Percentiles rank a stretch among this genome's conserved stretches.
Evolutionary conservation across 2,329 filamentous ascomycete genomes (phyloP).

Genomic region (Diplodia sapinea): DNA sequence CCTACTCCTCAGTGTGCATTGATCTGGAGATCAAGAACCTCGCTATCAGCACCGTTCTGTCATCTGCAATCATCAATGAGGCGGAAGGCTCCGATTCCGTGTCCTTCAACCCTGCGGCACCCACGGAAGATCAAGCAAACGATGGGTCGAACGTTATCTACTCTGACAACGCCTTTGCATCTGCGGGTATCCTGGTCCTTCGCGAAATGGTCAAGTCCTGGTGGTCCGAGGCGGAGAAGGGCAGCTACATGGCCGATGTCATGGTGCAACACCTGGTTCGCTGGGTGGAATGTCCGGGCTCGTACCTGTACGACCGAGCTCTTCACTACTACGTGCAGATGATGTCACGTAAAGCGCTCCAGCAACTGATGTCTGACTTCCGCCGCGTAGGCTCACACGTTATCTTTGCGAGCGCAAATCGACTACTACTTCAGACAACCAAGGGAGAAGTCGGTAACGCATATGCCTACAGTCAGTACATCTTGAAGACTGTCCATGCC

Average conservation of each 20-base stretch:
- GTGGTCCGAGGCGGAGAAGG: constrained; percentile 93
- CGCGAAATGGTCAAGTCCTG: constrained; percentile 98
- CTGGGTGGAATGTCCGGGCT: constrained; percentile 93
- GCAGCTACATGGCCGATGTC: constrained; percentile 93
- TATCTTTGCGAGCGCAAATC: constrained; percentile 90
- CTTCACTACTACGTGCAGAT: constrained; percentile 98
- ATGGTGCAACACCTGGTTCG: constrained; percentile 97
- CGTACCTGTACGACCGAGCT: constrained; percentile 92
- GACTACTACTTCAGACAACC: constrained; percentile 90
- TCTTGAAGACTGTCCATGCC: constrained; percentile 93
- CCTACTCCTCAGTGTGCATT: constrained; percentile 94
- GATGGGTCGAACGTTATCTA: constrained; percentile 74
- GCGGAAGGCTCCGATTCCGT: constrained; percentile 88
- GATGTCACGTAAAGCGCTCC: constrained; percentile 96
- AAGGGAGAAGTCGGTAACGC: constrained; percentile 97
- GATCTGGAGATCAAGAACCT: constrained; percentile 93
- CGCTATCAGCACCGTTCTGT: constrained; percentile 96
- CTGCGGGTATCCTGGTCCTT: constrained; percentile 85
- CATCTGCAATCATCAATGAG: constrained; percentile 95
- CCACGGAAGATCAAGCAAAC: constrained; percentile 63
- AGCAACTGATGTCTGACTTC: constrained; percentile 97
- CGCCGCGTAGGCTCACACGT: constrained; percentile 92
- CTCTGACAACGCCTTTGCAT: constrained; percentile 90
- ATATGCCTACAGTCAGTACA: constrained; percentile 95
- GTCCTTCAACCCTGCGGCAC: constrained; percentile 78